Evolutionary conservation across 306 rosid genomes (phyloP).

Genomic region (Abrus pulchellus): DNA sequence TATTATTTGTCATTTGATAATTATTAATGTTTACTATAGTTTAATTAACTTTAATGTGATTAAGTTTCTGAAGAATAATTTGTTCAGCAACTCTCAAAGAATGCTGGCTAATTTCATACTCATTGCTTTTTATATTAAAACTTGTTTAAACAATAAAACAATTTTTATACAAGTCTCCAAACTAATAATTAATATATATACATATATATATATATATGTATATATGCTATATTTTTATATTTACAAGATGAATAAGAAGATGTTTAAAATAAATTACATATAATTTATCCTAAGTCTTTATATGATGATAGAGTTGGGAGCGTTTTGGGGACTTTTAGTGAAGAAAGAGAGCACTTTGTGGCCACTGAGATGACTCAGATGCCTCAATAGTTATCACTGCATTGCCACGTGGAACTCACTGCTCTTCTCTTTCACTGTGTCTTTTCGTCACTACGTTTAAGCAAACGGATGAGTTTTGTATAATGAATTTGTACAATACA

Average conservation of each 20-base stretch:
- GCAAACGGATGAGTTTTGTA: not conserved
- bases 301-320: constrained; percentile 39
- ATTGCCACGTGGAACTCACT: constrained; percentile 45
- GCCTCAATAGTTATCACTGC: constrained; percentile 31
- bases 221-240: not conserved
- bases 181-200: not conserved
- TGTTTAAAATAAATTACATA: not conserved
- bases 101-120: no score
- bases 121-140: no score
- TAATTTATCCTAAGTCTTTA: not conserved
- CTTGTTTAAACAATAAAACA: no score
- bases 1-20: no score
- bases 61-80: no score
- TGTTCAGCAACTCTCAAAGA: no score
- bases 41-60: no score
- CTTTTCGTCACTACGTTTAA: not conserved
- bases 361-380: constrained; percentile 48
- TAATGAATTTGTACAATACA: no score
- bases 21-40: no score
- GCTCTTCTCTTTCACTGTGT: not conserved
- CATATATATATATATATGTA: no score
- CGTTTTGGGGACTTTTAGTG: not conserved
- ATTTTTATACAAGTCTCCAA: not conserved
- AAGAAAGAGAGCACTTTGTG: constrained; percentile 4
- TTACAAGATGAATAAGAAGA: not conserved